Evolutionary conservation across 768 basidiomycete genomes (phyloP), one percentile per base, ranked within the genome.

Genomic region (Rhodotorula toruloides): DNA sequence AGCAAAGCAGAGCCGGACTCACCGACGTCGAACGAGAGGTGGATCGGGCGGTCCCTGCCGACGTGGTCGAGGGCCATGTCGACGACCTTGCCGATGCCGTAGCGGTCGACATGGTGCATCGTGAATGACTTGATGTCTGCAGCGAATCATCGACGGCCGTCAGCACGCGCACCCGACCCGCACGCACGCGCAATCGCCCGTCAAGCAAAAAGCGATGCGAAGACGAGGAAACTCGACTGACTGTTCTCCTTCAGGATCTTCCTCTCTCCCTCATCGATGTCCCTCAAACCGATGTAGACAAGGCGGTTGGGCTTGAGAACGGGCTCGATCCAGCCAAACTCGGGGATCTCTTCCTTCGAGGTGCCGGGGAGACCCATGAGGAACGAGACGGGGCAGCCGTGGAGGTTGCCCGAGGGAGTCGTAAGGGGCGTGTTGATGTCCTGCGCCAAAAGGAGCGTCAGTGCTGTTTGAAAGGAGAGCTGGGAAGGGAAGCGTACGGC

Each of bases 301-400:
- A 98, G 78, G 39, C 87, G 84, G 43, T 86, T 83, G 2, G 90
- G 80, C 76, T 81, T 85, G 42, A 98, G 82, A 32, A 80, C 74
- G 43, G 85, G 85, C 76, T 85, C 84, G 66, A 77, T 63, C 76
- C 76, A 77, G 27, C 56, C 59, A 46, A 73, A 75, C 63, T 76
- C 73, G 47, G 80, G 80, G 39, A 76, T 76, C 37, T 79, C 77
- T 50, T 78, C 74, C 52, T 67, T 61, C 22, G 53, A 52, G 19
- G 78, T 78, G 10, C 80, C 80, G 25, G 74, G 71, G 22, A 87
- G 76, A 78, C 83, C 77, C 78, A 90, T 77, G 55, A 99, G 84
- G 84, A 98, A 98, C 10, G 96, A 90, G 49, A 98, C 84, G 29
- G 96, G 96, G 87, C 96, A 97, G 67, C 96, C 96, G 79, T 99